These are phyloP conservation scores for Conringia planisiliqua DNA, from an alignment of 345 rosid species.

Conservation along the genomic window DNA sequence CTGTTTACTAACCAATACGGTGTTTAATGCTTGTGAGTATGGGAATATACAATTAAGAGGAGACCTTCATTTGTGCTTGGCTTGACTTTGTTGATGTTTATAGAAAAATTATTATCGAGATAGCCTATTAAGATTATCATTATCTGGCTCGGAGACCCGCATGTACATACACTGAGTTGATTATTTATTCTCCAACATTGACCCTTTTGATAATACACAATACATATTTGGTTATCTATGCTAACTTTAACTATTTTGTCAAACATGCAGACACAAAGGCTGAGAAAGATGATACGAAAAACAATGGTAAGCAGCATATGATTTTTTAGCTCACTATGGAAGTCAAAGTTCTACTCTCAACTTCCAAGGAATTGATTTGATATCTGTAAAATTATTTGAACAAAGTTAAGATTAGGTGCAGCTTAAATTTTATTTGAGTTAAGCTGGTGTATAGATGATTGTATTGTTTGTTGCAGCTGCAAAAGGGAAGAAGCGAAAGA, in stretches of 20 bases:
- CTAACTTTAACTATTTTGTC: background rate
- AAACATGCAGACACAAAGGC: constrained; percentile 58
- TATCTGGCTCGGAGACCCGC: background rate
- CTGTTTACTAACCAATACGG: background rate
- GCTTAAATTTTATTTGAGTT: background rate
- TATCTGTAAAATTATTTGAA: background rate
- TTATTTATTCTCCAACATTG: background rate
- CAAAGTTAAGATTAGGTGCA: background rate
- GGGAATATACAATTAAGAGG: background rate
- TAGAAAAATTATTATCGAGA: background rate
- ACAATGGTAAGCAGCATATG: constrained; percentile 44
- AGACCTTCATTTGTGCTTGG: background rate
- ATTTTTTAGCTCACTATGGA: background rate
- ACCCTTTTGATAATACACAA: background rate
- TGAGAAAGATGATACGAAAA: constrained; percentile 83
- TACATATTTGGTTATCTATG: background rate
- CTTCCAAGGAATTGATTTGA: background rate
- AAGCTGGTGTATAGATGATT: constrained; percentile 10
- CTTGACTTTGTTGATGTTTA: background rate
- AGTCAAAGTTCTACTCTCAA: background rate
- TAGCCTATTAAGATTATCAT: background rate
- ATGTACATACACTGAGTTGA: constrained; percentile 1
- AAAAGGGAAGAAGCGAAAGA: constrained; percentile 87
- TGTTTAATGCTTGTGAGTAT: background rate
- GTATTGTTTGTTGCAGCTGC: constrained; percentile 48